Evolutionary conservation across 2,329 filamentous ascomycete species (phyloP).

Genomic region (Verticillium tricorpus): DNA sequence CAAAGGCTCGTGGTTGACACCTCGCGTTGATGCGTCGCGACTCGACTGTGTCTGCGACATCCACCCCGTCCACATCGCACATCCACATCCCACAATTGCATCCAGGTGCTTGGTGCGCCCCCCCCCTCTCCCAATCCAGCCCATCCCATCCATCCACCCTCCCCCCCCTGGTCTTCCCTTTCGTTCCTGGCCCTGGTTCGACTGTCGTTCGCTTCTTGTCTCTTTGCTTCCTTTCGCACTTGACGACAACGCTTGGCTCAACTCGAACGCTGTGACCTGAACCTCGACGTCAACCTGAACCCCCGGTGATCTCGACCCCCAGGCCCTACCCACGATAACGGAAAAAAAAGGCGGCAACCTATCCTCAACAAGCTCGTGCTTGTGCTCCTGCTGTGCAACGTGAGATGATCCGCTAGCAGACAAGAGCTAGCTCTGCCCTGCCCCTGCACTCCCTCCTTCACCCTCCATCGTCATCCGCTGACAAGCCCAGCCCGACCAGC

Average conservation of each 20-base stretch:
- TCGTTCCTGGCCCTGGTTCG: neutral
- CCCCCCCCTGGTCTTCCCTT: neutral
- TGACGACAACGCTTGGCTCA: neutral
- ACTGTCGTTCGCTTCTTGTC: neutral
- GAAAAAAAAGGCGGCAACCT: neutral
- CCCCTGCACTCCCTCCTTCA: constrained; percentile 19
- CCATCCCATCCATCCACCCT: neutral
- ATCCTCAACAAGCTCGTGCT: neutral
- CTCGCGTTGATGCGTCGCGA: neutral
- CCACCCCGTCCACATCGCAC: neutral
- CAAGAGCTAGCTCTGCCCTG: constrained; percentile 8
- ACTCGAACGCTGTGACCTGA: constrained; percentile 21
- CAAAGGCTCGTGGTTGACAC: neutral
- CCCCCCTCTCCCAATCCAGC: neutral
- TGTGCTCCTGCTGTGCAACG: neutral
- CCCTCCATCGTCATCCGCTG: constrained; percentile 4
- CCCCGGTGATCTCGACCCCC: neutral
- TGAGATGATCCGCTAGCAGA: neutral
- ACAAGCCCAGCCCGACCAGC: neutral
- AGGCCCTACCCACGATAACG: neutral
- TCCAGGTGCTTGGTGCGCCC: neutral
- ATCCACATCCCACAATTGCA: neutral
- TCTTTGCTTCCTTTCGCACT: neutral
- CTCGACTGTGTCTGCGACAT: neutral
- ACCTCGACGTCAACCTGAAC: constrained; percentile 18